Evolutionary conservation across 1,139 yeast species (phyloP).

Genomic region (Saccharomyces hybrid): DNA sequence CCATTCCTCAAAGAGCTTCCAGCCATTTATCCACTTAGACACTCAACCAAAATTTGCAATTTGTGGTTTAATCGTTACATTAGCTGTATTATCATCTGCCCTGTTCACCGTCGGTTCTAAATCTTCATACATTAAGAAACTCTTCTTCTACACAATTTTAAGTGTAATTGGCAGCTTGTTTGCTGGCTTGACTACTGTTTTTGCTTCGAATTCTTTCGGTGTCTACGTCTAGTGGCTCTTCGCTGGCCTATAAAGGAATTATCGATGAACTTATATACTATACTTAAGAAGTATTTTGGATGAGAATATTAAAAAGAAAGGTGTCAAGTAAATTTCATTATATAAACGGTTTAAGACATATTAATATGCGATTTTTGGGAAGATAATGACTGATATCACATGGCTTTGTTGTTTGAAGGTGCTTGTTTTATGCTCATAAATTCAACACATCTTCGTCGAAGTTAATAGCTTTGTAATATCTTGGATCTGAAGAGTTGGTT

Average conservation of each 20-base stretch:
- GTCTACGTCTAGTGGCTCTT: conserved; percentile 22
- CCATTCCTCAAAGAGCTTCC: conserved; percentile 12
- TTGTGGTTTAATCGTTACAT: conserved; percentile 15
- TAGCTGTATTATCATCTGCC: conserved; percentile 18
- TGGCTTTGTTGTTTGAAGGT: background rate
- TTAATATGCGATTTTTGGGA: background rate
- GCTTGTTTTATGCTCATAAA: conserved; percentile 8
- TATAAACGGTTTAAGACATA: background rate
- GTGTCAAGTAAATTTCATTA: background rate
- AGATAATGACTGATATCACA: background rate
- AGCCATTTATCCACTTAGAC: conserved; percentile 17
- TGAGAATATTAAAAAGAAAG: background rate
- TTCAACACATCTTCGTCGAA: conserved; percentile 29
- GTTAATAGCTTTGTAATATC: conserved; percentile 27
- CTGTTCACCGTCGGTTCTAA: conserved; percentile 15
- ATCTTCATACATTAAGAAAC: conserved; percentile 13
- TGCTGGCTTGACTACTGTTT: conserved; percentile 24
- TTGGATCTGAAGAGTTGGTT: conserved; percentile 9
- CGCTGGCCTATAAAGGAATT: background rate
- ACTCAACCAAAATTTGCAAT: conserved; percentile 24
- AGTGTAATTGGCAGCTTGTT: conserved; percentile 24
- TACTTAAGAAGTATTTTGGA: background rate
- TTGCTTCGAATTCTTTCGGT: conserved; percentile 28
- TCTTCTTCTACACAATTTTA: conserved; percentile 14
- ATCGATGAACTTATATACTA: background rate